Base-by-base conservation (phyloP, 495 filamentous ascomycete species). In the Aspergillus wentii region DNA sequence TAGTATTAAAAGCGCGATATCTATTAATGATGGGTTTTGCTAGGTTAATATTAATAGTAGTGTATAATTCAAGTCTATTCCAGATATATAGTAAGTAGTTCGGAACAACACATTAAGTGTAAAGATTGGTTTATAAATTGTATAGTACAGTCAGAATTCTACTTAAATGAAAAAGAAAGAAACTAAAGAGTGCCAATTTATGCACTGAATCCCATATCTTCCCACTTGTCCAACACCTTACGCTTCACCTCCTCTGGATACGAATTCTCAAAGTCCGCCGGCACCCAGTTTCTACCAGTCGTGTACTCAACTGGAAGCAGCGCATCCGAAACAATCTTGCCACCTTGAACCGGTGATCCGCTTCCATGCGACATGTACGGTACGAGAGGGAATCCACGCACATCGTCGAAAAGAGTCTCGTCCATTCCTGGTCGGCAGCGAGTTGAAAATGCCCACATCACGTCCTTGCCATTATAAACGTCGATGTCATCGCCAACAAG, bases 371-470 rank as follows among this genome's bases (percentile, higher is more conserved):
- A 25, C 61, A 62, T 66, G 30, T 69, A 69, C 3, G 65, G 67
- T 30, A 67, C 47, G 1, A 71, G 42, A 0, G 57, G 56, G 48
- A 66, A 68, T 3, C 56, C 63, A 6, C 44, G 48, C 2, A 61
- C 57, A 35, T 71, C 61, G 16, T 67, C 59, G 19, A 52, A 69
- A 37, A 62, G 51, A 1, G 35, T 49, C 51, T 69, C 65, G 31
- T 68, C 64, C 0, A 41, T 22, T 5, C 43, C 52, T 1, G 67
- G 65, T 0, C 55, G 52, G 30, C 66, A 71, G 1, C 67, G 49
- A 5, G 64, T 68, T 5, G 54, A 52, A 32, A 64, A 66, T 2
- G 67, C 65, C 60, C 61, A 71, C 57, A 71, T 62, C 1, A 69
- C 52, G 15, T 65, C 59, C 36, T 49, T 56, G 16, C 52, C 51